Conservation (phyloP, 495 filamentous ascomycete species). For the Amniculicola lignicola region DNA sequence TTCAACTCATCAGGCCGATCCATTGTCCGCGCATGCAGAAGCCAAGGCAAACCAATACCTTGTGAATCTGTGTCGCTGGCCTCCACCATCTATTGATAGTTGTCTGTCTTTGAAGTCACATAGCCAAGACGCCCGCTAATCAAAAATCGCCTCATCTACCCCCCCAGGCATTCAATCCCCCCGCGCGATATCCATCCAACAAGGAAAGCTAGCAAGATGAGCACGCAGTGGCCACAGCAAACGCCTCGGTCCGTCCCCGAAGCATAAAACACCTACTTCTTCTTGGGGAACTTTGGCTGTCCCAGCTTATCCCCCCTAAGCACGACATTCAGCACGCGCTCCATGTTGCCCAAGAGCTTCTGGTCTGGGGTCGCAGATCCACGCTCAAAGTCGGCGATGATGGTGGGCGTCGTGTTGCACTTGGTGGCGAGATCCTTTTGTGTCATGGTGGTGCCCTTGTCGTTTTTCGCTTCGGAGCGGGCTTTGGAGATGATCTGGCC, state of each 20-base stretch:
- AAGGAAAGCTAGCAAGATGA: too few relatives aligned
- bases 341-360: conserved; percentile 76
- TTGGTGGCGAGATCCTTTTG: conserved; percentile 95
- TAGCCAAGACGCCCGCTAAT: conserved; percentile 3
- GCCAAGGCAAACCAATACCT: too few relatives aligned
- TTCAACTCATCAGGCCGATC: too few relatives aligned
- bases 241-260: too few relatives aligned
- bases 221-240: too few relatives aligned
- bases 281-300: conserved; percentile 69
- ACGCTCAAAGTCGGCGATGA: conserved; percentile 82
- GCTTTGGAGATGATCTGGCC: conserved; percentile 75
- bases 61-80: too few relatives aligned
- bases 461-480: conserved; percentile 55
- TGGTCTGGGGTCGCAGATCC: conserved; percentile 79
- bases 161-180: too few relatives aligned
- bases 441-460: conserved; percentile 73
- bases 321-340: conserved; percentile 81
- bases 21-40: too few relatives aligned
- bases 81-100: too few relatives aligned
- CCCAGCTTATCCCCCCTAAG: conserved; percentile 76
- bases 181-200: too few relatives aligned
- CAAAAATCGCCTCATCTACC: not conserved
- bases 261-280: too few relatives aligned
- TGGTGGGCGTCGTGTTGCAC: conserved; percentile 78
- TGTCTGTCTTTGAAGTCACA: not conserved